Evolutionary conservation across 257 asterid genomes (phyloP).

Genomic region (Marsdenia floribunda): DNA sequence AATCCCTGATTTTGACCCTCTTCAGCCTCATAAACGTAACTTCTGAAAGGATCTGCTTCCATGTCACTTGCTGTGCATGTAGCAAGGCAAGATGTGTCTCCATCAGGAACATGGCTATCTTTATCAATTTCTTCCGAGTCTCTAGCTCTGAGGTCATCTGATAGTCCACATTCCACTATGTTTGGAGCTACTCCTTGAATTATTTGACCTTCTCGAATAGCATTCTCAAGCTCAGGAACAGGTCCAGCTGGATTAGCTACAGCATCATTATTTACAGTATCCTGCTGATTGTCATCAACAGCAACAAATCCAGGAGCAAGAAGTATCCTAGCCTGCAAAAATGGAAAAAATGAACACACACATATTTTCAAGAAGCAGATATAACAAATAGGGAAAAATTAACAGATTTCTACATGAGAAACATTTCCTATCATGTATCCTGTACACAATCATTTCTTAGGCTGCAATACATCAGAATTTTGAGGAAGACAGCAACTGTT

Average conservation of each 20-base stretch:
- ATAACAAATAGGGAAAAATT: neutral
- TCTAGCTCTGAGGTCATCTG: slow-evolving; percentile 29
- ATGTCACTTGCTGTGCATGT: slow-evolving; percentile 73
- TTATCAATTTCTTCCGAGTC: slow-evolving; percentile 51
- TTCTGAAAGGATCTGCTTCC: slow-evolving; percentile 59
- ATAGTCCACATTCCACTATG: slow-evolving; percentile 26
- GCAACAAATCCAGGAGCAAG: slow-evolving; percentile 52
- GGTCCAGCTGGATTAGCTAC: slow-evolving; percentile 27
- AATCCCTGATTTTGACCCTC: slow-evolving; percentile 45
- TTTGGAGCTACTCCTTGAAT: slow-evolving; percentile 26
- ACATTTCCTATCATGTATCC: neutral
- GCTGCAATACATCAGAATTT: neutral
- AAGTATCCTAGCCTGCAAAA: slow-evolving; percentile 83
- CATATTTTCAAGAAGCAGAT: neutral
- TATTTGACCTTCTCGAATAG: slow-evolving; percentile 18
- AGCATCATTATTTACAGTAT: slow-evolving; percentile 26
- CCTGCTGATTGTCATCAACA: slow-evolving; percentile 36
- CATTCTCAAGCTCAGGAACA: slow-evolving; percentile 21
- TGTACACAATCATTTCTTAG: neutral
- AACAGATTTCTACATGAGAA: neutral
- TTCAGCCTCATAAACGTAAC: slow-evolving; percentile 51
- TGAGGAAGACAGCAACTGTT: neutral
- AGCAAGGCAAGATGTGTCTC: slow-evolving; percentile 74
- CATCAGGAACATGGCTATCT: slow-evolving; percentile 58
- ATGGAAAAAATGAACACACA: neutral